Conservation (phyloP, 106 monocot genomes). For the Acorus calamus region DNA sequence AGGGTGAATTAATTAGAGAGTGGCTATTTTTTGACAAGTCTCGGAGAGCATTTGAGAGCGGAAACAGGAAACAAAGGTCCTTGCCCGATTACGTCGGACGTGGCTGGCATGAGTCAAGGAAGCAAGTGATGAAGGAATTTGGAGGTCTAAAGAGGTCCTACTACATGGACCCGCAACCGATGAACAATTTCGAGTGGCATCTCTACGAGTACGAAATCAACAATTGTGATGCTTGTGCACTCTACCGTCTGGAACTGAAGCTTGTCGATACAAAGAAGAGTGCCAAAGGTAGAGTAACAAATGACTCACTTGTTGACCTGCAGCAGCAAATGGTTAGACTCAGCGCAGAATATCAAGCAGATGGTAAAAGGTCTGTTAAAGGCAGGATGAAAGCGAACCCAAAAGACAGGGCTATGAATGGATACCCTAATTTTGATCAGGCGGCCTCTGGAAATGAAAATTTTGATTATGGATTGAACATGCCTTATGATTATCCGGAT, state of each 20-base stretch:
- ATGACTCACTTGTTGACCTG: slow-evolving; percentile 42
- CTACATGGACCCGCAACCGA: slow-evolving; percentile 97
- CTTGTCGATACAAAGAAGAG: slow-evolving; percentile 69
- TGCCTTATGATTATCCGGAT: slow-evolving; percentile 55
- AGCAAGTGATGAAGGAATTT: slow-evolving; percentile 90
- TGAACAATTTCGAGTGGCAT: slow-evolving; percentile 73
- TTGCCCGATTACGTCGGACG: slow-evolving; percentile 90
- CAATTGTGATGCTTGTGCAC: slow-evolving; percentile 69
- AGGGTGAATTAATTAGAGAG: slow-evolving; percentile 89
- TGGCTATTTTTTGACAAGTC: slow-evolving; percentile 99
- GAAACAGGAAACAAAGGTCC: slow-evolving; percentile 91
- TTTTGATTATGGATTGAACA: slow-evolving; percentile 49
- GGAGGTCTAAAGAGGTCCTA: slow-evolving; percentile 93
- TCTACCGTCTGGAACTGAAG: slow-evolving; percentile 85
- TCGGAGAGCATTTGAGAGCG: slow-evolving; percentile 92
- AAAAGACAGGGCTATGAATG: slow-evolving; percentile 16
- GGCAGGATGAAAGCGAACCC: slow-evolving; percentile 44
- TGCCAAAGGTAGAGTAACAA: slow-evolving; percentile 42
- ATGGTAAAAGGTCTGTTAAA: slow-evolving; percentile 36
- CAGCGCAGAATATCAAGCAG: slow-evolving; percentile 30
- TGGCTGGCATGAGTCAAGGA: slow-evolving; percentile 98
- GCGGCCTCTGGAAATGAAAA: slow-evolving; percentile 21
- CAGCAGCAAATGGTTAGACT: slow-evolving; percentile 72
- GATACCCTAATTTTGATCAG: slow-evolving; percentile 25
- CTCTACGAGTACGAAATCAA: slow-evolving; percentile 90